These are phyloP conservation scores for Coemansia sp. DNA, from an alignment of 192 early-diverging fungal species.

Conservation along the genomic window DNA sequence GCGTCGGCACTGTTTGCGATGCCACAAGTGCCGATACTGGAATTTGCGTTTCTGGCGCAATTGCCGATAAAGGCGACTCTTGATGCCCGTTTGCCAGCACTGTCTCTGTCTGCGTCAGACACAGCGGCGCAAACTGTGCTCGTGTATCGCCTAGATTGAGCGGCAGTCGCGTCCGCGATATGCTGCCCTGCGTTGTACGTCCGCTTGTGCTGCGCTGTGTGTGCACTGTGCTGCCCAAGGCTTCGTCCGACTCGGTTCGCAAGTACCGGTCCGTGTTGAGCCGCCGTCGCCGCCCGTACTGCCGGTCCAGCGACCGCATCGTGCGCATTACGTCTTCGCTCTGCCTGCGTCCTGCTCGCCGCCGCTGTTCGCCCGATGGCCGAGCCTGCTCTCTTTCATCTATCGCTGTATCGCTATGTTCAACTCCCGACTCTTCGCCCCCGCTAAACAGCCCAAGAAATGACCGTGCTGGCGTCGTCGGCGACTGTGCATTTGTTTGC, in stretches of 20 bases:
- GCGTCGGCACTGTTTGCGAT: constrained; percentile 15
- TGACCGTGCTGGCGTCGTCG: constrained; percentile 21
- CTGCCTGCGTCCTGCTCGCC: constrained; percentile 29
- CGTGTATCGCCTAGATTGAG: constrained; percentile 37
- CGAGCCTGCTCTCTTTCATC: not conserved
- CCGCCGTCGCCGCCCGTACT: constrained; percentile 49
- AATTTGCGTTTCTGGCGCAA: not conserved
- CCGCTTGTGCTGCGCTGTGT: not conserved
- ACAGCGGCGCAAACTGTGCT: constrained; percentile 39
- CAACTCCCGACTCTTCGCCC: constrained; percentile 10
- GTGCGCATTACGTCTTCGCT: constrained; percentile 50
- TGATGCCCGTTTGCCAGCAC: constrained; percentile 12
- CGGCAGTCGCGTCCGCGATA: not conserved
- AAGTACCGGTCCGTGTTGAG: constrained; percentile 38
- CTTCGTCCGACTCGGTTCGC: not conserved
- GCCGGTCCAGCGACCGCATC: constrained; percentile 50
- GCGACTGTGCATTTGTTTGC: not conserved
- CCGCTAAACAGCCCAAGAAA: constrained; percentile 26
- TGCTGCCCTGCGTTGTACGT: not conserved
- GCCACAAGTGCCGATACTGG: not conserved
- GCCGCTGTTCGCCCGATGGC: constrained; percentile 13
- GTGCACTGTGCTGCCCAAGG: not conserved
- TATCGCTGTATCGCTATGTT: not conserved
- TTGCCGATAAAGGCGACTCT: not conserved
- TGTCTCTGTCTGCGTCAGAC: constrained; percentile 21